Evolutionary conservation across 495 filamentous ascomycete species (phyloP), one percentile per base, ranked within the genome.

Genomic region (Trichocladium uniseriatum): DNA sequence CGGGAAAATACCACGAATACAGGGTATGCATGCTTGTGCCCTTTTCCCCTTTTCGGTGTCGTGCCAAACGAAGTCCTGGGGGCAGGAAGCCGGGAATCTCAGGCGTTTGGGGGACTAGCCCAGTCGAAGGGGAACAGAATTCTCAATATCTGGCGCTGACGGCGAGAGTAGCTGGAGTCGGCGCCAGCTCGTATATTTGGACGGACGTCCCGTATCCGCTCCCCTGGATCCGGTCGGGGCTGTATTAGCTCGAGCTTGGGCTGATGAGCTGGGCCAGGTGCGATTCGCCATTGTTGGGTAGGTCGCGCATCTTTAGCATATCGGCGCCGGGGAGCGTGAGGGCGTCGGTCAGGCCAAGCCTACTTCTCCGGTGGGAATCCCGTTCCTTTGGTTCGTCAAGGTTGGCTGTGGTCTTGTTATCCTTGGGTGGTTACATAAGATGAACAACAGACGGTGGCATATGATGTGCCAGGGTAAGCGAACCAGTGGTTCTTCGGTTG

Each of bases 241-340:
- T 63, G 36, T 73, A 73, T 21, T 59, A 70, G 48, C 50, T 72
- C 41, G 63, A 70, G 43, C 35, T 71, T 18, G 51, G 60, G 45
- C 48, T 56, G n/a, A 39, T 42, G 27, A 57, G 20, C 13, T 53
- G 50, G 52, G 49, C 47, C 6, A 51, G 45, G 6, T 28, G 31
- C 18, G 43, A 51, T 6, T n/a, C 41, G 22, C 56, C 56, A 8
- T 2, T 60, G 35, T 24, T 66, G 38, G 63, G 56, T 7, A 53
- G 41, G 47, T 62, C 58, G 31, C 46, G 56, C 0, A 53, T 49
- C 19, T 66, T 66, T 20, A 48, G 11, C 24, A 49, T 66, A 8
- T 45, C 40, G 34, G 40, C 49, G 2, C 35, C 34, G 29, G 43
- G 6, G 20, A 29, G 6, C 7, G 39, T 5, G 3, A 19, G 13